Conservation (phyloP, 2,329 filamentous ascomycete genomes). For the Paecilomyces dactylethromorphus region DNA sequence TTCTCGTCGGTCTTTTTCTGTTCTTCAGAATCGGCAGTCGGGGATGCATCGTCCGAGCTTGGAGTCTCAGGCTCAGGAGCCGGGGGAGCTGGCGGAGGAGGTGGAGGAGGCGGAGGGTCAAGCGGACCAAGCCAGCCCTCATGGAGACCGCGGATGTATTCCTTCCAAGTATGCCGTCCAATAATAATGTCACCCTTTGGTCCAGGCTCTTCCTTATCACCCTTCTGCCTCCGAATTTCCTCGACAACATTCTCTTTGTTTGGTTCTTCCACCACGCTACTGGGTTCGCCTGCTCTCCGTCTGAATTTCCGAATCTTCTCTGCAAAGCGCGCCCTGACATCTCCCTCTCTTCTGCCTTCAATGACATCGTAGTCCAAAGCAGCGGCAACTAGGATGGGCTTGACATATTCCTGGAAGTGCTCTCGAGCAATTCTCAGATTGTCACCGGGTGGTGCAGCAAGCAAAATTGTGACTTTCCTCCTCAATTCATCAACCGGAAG, state of each 20-base stretch:
- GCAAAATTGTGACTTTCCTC: slow-evolving; percentile 76
- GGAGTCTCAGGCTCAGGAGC: slow-evolving; percentile 13
- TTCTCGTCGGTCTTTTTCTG: slow-evolving; percentile 45
- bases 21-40: slow-evolving; percentile 29
- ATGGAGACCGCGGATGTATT: slow-evolving; percentile 87
- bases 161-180: slow-evolving; percentile 92
- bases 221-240: slow-evolving; percentile 57
- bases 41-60: slow-evolving; percentile 20
- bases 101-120: slow-evolving; percentile 36
- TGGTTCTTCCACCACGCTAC: slow-evolving; percentile 31
- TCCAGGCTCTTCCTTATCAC: slow-evolving; percentile 65
- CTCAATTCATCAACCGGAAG: slow-evolving; percentile 68
- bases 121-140: slow-evolving; percentile 94
- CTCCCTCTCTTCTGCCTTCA: slow-evolving; percentile 86
- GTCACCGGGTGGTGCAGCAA: slow-evolving; percentile 81
- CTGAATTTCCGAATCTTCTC: slow-evolving; percentile 70
- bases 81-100: slow-evolving; percentile 18
- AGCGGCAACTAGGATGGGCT: slow-evolving; percentile 82
- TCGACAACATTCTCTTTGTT: slow-evolving; percentile 57
- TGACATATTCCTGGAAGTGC: slow-evolving; percentile 93
- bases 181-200: slow-evolving; percentile 79
- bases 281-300: slow-evolving; percentile 54
- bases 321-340: slow-evolving; percentile 78
- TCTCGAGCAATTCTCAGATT: slow-evolving; percentile 79
- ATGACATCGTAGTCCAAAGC: slow-evolving; percentile 95